phyloP scores from a whole-genome alignment of 2,329 filamentous ascomycete genomes.

The Cercospora citrullina region DNA sequence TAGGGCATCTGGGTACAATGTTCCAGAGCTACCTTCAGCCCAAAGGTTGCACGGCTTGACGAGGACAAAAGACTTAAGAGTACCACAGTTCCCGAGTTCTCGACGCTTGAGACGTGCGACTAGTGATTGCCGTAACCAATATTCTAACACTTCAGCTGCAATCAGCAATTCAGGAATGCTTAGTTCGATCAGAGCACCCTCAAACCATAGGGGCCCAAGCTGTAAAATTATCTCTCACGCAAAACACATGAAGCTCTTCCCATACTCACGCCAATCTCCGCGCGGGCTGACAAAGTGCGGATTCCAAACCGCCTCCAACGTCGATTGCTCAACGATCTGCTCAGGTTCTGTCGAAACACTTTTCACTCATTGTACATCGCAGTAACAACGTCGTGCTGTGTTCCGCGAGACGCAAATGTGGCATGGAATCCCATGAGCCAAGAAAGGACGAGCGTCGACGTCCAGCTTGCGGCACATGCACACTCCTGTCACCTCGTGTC shows the following conservation, averaged over 20 bases:
- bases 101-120: not conserved
- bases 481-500: not conserved
- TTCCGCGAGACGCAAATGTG: not conserved
- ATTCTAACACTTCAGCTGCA: not conserved
- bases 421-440: not conserved
- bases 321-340: not conserved
- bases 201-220: not conserved
- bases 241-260: not conserved
- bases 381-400: not conserved
- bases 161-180: not conserved
- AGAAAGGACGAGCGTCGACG: not conserved
- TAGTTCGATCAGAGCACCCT: not conserved
- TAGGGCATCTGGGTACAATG: not conserved
- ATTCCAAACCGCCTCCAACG: not conserved
- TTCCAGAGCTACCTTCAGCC: slow-evolving; percentile 12
- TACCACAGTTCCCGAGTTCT: not conserved
- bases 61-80: not conserved
- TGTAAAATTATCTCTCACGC: not conserved
- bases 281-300: not conserved
- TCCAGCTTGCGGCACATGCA: not conserved
- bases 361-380: not conserved
- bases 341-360: not conserved
- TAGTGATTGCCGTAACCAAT: not conserved
- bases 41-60: not conserved
- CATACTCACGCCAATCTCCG: not conserved